Evolutionary conservation across 1,284 basidiomycete species (phyloP).

Genomic region (Ganoderma multipileum): DNA sequence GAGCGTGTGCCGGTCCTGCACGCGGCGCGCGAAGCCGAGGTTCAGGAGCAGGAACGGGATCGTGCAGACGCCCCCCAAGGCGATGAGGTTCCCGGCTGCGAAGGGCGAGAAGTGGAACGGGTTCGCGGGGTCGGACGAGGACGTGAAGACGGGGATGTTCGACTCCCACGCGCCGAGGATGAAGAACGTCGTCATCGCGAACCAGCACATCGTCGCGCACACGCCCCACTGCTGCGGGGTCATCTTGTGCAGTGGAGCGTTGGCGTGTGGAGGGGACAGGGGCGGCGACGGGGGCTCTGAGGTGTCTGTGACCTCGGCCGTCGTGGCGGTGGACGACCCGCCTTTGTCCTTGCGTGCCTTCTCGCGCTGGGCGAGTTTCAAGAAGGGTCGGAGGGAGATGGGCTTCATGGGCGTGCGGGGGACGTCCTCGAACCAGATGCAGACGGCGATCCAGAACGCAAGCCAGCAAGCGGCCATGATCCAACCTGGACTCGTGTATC

Average conservation of each 20-base stretch:
- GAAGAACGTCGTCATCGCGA: conserved; percentile 77
- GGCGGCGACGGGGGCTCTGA: neutral
- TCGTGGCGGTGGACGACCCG: neutral
- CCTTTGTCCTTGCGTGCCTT: conserved; percentile 15
- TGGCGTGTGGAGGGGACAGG: neutral
- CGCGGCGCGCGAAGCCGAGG: conserved; percentile 58
- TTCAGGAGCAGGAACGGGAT: conserved; percentile 74
- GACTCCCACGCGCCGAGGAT: conserved; percentile 78
- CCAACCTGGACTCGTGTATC: conserved; percentile 74
- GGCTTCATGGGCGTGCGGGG: conserved; percentile 24
- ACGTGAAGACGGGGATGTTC: conserved; percentile 73
- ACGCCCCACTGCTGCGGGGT: conserved; percentile 50
- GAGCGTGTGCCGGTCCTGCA: conserved; percentile 69
- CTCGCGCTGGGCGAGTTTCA: neutral
- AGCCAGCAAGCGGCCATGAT: conserved; percentile 63
- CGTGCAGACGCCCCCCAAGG: conserved; percentile 64
- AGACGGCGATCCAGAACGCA: conserved; percentile 55
- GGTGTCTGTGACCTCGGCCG: conserved; percentile 8
- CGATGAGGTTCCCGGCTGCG: conserved; percentile 74
- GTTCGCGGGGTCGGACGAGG: conserved; percentile 36
- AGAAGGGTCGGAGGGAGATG: conserved; percentile 24
- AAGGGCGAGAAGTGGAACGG: conserved; percentile 66
- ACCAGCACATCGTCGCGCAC: conserved; percentile 73
- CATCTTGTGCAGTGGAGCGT: conserved; percentile 16
- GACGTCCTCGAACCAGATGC: conserved; percentile 61